phyloP scores from a whole-genome alignment of 1,284 basidiomycete species.

The Fomitopsis betulina region DNA sequence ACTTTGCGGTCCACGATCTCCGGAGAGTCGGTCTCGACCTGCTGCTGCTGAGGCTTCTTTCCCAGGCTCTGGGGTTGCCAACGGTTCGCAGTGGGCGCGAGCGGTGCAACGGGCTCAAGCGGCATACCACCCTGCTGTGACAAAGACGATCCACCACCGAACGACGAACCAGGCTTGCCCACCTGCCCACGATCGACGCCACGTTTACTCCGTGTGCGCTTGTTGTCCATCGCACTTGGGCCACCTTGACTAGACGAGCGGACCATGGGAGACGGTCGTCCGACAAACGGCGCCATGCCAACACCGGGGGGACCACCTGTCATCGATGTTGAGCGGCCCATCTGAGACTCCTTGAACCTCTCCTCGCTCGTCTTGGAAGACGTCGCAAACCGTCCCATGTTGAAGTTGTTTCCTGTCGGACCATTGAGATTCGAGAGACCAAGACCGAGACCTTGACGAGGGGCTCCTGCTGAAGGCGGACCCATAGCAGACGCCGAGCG shows the following conservation, averaged over 20 bases:
- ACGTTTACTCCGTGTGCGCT: conserved; percentile 70
- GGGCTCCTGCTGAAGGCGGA: conserved; percentile 19
- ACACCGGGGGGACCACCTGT: conserved; percentile 30
- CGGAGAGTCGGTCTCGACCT: conserved; percentile 61
- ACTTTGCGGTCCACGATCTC: conserved; percentile 92
- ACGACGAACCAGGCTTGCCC: conserved; percentile 33
- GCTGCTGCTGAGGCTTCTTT: conserved; percentile 28
- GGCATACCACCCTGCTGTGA: conserved; percentile 16
- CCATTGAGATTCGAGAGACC: conserved; percentile 46
- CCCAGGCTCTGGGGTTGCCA: conserved; percentile 48
- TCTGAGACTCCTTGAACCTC: conserved; percentile 50
- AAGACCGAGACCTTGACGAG: conserved; percentile 50
- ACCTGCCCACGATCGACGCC: conserved; percentile 55
- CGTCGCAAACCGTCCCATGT: conserved; percentile 75
- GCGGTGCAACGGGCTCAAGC: conserved; percentile 66
- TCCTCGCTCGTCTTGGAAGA: conserved; percentile 70
- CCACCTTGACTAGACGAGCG: conserved; percentile 76
- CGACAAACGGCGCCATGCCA: conserved; percentile 33
- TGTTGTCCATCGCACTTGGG: conserved; percentile 46
- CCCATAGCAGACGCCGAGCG: conserved; percentile 42
- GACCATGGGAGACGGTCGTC: conserved; percentile 55
- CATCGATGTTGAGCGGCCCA: conserved; percentile 31
- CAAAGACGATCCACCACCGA: conserved; percentile 16
- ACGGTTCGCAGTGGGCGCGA: conserved; percentile 75
- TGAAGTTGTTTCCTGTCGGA: conserved; percentile 36